Base-by-base conservation (phyloP, 2,329 filamentous ascomycete species). In the Colletotrichum orbiculare region DNA sequence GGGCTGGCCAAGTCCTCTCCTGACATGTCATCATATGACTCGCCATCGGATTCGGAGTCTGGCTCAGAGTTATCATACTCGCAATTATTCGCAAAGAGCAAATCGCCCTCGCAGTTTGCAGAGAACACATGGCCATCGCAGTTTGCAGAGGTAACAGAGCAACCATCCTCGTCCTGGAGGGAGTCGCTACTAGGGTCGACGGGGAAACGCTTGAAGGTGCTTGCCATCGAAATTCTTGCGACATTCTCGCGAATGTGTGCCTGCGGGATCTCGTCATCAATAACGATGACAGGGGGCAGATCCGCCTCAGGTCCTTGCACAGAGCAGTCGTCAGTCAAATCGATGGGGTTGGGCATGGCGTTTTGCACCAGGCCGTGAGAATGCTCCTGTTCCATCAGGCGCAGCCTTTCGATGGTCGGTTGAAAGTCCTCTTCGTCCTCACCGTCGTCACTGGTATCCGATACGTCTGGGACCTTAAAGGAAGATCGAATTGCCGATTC, bases 401-500 rank as follows among this genome's bases (percentile, higher is more conserved):
- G 60, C 12, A 60, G 41, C 11, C 49, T 63, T 12, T 56, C 46
- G 5, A 63, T 39, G n/a, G 54, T 54, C 46, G 55, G n/a, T n/a
- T 45, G 54, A 37, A 67, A n/a, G 6, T 69, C 67, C 15, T 50
- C 52, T 33, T 60, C 54, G 33, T 74, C 71, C 15, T 72, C 74
- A 15, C 68, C 68, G 0, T 69, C 34, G 61, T 74, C 74, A 3
- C 72, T 66, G 15, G 73, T 73, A 46, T 81, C 78, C 6, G 71
- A 73, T 8, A 81, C 80, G 55, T 83, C 81, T 0, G 81, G 81
- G 2, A 83, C 80, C 39, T 72, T 72, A 54, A 82, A 83, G 25
- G 58, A 34, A 13, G 58, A 53, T 8, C 52, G 63, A 7, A n/a
- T 5, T 25, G 25, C 25, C 25, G 25, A 25, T 25, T 25, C 13